Base-by-base conservation (phyloP, 805 yeast genomes). In the Kluyveromyces lactis region DNA sequence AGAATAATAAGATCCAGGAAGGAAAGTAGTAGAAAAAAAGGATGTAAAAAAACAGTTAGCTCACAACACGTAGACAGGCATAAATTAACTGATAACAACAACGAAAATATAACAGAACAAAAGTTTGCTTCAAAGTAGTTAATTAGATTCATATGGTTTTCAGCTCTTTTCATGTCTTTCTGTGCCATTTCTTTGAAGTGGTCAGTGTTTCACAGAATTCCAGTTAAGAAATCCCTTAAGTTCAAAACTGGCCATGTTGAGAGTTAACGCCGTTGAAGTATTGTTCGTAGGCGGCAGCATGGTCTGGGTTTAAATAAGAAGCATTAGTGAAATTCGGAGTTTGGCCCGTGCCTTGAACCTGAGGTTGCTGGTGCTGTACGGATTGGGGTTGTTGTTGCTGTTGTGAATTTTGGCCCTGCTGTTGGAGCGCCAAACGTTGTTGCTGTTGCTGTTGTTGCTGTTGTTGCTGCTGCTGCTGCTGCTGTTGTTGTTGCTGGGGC, bases 211-310 rank as follows among this genome's bases (percentile, higher is more conserved):
- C n/a, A n/a, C n/a, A n/a, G n/a, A n/a, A n/a, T n/a, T n/a, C n/a
- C n/a, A n/a, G n/a, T n/a, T n/a, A n/a, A n/a, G n/a, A n/a, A n/a
- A n/a, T n/a, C n/a, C 9, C 9, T 21, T 21, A 21, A 9, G 6
- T 21, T 52, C 45, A 64, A 45, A 63, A 73, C 56, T 75, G 80
- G 51, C 71, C 73, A 58, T 73, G 81, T 56, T 74, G 81, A 42
- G 72, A 69, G 56, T 71, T 74, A 58, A 73, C 68, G 48, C 68
- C 73, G 47, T 73, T 70, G 53, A 79, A 75, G 59, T 77, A 79
- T 48, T 76, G 81, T 58, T 77, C 79, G 50, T 78, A 77, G 39
- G 75, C 81, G 46, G 72, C 72, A 42, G 70, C 66, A 48, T 68
- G 72, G 39, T 73, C 76, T 36, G 73, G 72, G 48, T 71, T 74